phyloP scores from a whole-genome alignment of 208 protist genomes.

The Leishmania martiniquensis region DNA sequence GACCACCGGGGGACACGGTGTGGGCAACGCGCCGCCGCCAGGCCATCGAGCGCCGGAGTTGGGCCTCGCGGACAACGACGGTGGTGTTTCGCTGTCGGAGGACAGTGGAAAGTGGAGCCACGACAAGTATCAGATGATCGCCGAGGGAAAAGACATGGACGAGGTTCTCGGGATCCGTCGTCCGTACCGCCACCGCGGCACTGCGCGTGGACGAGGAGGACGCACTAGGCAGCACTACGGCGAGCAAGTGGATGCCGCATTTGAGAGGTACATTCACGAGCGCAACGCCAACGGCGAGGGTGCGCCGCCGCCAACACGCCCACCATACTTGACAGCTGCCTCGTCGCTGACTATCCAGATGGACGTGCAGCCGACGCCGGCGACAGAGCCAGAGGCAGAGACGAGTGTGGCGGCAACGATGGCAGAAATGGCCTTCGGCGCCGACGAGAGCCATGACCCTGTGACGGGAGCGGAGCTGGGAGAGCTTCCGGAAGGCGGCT shows the following conservation, averaged over 20 bases:
- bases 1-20: background rate
- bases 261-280: constrained; percentile 63
- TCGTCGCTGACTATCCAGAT: background rate
- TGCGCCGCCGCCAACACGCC: background rate
- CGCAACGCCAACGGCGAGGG: constrained; percentile 27
- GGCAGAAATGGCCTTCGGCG: constrained; percentile 32
- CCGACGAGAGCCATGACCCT: constrained; percentile 17
- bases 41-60: background rate
- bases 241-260: constrained; percentile 47
- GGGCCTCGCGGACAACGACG: constrained; percentile 2
- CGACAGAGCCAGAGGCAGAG: background rate
- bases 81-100: background rate
- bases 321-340: background rate
- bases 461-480: constrained; percentile 20
- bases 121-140: constrained; percentile 73
- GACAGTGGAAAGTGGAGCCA: constrained; percentile 62
- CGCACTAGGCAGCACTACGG: constrained; percentile 37
- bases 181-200: constrained; percentile 18
- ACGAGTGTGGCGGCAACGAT: background rate
- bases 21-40: background rate
- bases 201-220: constrained; percentile 40
- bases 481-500: constrained; percentile 16
- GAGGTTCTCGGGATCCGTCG: constrained; percentile 49
- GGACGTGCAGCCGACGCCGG: constrained; percentile 6
- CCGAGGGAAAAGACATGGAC: constrained; percentile 58